Evolutionary conservation across 2,329 filamentous ascomycete genomes (phyloP).

Genomic region (Orbilia quercus): DNA sequence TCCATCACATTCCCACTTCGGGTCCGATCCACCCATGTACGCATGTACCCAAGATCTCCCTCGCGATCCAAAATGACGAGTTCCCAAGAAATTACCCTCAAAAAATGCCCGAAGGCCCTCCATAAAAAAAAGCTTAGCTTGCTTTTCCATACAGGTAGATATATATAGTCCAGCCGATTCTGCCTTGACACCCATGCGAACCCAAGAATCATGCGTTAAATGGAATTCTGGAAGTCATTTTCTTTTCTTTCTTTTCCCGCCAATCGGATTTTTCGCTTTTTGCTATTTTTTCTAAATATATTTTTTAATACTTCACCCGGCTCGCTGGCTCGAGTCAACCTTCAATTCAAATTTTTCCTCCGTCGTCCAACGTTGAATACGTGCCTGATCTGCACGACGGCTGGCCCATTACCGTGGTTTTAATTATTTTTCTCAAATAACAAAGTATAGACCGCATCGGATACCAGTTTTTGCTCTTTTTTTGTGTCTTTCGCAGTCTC

Average conservation of each 20-base stretch:
- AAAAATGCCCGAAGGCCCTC: not conserved
- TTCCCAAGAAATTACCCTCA: not conserved
- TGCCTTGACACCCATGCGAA: not conserved
- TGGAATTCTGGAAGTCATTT: not conserved
- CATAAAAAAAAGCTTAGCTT: conserved; percentile 2
- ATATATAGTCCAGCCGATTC: not conserved
- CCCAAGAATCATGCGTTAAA: not conserved
- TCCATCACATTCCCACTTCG: not conserved
- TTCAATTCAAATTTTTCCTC: conserved; percentile 8
- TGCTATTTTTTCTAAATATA: not conserved
- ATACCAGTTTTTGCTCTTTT: not conserved
- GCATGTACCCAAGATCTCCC: not conserved
- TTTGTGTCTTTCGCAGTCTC: not conserved
- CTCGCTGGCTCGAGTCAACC: conserved; percentile 9
- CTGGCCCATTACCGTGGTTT: not conserved
- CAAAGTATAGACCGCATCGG: not conserved
- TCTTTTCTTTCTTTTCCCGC: not conserved
- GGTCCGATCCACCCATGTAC: not conserved
- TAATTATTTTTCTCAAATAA: not conserved
- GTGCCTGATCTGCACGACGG: not conserved
- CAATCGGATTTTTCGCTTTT: not conserved
- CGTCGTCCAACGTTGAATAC: conserved; percentile 5
- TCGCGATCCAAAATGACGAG: conserved; percentile 2
- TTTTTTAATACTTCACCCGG: not conserved
- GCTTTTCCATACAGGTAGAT: not conserved